These are phyloP conservation scores for Physcomitrellopsis africana DNA, from an alignment of 225 moss, liverwort and hornwort genomes.

Conservation along the genomic window DNA sequence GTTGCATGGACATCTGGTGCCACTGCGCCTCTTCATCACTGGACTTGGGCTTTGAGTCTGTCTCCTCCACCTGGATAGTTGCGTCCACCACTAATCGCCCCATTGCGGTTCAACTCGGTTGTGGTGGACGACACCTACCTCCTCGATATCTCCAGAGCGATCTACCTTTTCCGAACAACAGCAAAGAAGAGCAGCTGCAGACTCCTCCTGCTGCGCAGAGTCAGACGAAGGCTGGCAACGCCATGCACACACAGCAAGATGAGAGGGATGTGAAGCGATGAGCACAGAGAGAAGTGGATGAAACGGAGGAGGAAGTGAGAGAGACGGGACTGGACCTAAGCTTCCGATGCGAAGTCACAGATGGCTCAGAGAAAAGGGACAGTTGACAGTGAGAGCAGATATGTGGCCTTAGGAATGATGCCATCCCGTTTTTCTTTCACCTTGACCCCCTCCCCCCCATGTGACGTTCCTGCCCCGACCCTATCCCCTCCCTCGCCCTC, in stretches of 20 bases:
- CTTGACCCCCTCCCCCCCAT: not conserved
- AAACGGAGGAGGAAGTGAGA: not conserved
- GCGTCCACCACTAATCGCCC: conserved; percentile 25
- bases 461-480: conserved; percentile 17
- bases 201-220: too few relatives aligned
- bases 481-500: not conserved
- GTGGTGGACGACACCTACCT: too few relatives aligned
- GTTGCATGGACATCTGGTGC: conserved; percentile 40
- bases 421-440: not conserved
- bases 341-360: not conserved
- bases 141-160: too few relatives aligned
- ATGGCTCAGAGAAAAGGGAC: too few relatives aligned
- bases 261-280: too few relatives aligned
- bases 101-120: not conserved
- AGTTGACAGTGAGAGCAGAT: too few relatives aligned
- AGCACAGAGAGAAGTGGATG: not conserved
- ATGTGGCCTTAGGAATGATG: not conserved
- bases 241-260: too few relatives aligned
- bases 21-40: conserved; percentile 26
- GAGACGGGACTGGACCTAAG: not conserved
- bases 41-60: not conserved
- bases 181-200: not conserved
- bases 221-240: not conserved
- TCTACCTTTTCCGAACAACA: not conserved
- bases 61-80: not conserved